Conservation (phyloP, 2,329 filamentous ascomycete genomes). For the Colletotrichum lupini region DNA sequence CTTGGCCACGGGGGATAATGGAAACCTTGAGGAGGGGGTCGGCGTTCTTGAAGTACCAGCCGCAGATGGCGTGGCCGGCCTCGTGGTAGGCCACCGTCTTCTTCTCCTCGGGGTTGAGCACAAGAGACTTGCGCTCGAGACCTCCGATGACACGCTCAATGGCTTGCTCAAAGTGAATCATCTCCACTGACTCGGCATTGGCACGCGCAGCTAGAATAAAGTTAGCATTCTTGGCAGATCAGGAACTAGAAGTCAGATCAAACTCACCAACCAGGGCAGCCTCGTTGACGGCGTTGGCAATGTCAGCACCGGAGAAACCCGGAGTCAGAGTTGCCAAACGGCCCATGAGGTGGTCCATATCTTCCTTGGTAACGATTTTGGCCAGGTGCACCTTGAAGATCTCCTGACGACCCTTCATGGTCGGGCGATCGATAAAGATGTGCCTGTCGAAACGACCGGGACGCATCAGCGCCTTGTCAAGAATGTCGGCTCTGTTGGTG, state of each 20-base stretch:
- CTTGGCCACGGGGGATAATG: conserved; percentile 96
- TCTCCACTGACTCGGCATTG: conserved; percentile 82
- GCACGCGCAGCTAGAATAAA: conserved; percentile 77
- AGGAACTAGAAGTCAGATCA: neutral
- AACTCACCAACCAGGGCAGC: conserved; percentile 90
- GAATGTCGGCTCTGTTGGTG: conserved; percentile 93
- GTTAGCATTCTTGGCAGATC: conserved; percentile 50
- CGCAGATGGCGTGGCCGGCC: conserved; percentile 97
- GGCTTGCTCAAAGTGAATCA: conserved; percentile 95
- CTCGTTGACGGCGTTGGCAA: conserved; percentile 98
- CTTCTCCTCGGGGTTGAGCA: conserved; percentile 94
- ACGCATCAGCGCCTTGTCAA: conserved; percentile 93
- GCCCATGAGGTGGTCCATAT: conserved; percentile 87
- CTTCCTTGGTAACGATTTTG: conserved; percentile 94
- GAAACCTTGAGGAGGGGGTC: conserved; percentile 98
- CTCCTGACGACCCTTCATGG: conserved; percentile 95
- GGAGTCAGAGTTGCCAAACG: conserved; percentile 92
- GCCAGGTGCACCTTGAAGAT: conserved; percentile 95
- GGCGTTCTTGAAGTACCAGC: conserved; percentile 97
- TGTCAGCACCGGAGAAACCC: conserved; percentile 97
- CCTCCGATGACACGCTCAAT: conserved; percentile 98
- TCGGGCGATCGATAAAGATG: conserved; percentile 93
- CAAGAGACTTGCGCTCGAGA: conserved; percentile 95
- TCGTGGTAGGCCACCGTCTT: conserved; percentile 97
- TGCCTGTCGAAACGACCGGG: conserved; percentile 97